Percentiles rank a stretch among this genome's conserved stretches.
Evolutionary conservation across 495 filamentous ascomycete species (phyloP).

Genomic region (Rostrohypoxylon terebratum): DNA sequence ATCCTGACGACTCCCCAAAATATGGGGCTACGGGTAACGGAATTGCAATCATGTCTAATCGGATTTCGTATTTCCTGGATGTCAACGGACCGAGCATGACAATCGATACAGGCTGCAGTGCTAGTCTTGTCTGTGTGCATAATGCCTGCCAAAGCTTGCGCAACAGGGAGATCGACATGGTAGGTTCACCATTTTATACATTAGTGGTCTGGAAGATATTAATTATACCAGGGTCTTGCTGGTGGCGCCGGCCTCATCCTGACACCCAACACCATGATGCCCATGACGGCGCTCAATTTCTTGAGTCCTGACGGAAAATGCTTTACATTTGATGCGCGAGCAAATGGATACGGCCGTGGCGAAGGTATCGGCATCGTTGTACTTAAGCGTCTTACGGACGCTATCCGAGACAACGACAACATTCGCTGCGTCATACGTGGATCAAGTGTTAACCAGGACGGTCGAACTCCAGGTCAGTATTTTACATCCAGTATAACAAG

Average conservation of each 20-base stretch:
- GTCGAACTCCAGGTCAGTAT: constrained; percentile 53
- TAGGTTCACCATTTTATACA: constrained; percentile 19
- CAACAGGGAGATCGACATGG: constrained; percentile 53
- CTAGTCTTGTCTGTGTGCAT: constrained; percentile 65
- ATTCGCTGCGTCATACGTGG: constrained; percentile 72
- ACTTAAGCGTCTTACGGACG: constrained; percentile 67
- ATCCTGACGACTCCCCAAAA: constrained; percentile 42
- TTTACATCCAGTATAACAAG: not conserved
- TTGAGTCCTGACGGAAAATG: constrained; percentile 55
- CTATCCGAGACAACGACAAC: constrained; percentile 61
- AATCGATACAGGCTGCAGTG: constrained; percentile 84
- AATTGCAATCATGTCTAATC: constrained; percentile 61
- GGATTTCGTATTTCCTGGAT: constrained; percentile 63
- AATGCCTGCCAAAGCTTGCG: constrained; percentile 79
- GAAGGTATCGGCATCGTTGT: constrained; percentile 65
- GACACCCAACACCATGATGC: constrained; percentile 48
- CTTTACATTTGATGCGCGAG: constrained; percentile 61
- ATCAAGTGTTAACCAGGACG: constrained; percentile 68
- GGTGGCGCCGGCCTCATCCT: constrained; percentile 49
- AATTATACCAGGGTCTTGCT: constrained; percentile 46
- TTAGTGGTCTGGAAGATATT: not conserved
- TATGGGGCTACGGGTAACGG: constrained; percentile 50
- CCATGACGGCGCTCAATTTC: constrained; percentile 43
- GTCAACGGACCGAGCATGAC: constrained; percentile 67
- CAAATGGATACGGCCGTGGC: constrained; percentile 75